Conservation (phyloP, 495 filamentous ascomycete species). For the Tuber magnatum region DNA sequence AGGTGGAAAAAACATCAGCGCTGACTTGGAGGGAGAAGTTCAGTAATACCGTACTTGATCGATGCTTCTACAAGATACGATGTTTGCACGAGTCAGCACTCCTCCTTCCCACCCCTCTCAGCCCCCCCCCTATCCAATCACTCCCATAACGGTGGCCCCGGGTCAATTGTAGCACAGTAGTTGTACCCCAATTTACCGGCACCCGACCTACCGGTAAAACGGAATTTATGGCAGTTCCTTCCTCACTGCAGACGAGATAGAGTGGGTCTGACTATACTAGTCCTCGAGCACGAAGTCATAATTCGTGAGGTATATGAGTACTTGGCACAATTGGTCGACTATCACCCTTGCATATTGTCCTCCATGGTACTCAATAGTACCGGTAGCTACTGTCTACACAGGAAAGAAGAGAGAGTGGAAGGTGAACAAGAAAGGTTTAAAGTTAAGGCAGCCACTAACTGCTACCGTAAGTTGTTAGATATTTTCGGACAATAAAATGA, state of each 20-base stretch:
- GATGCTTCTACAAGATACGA: background rate
- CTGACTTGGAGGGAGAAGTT: background rate
- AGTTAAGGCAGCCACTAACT: background rate
- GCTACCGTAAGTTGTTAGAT: background rate
- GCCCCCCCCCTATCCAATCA: slow-evolving; percentile 1
- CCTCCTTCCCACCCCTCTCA: background rate
- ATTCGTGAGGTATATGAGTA: background rate
- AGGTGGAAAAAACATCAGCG: background rate
- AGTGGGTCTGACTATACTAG: background rate
- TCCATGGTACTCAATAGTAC: background rate
- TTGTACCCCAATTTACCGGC: too few species aligned
- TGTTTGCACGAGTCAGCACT: background rate
- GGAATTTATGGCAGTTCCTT: background rate
- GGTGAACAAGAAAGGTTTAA: background rate
- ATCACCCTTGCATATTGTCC: background rate
- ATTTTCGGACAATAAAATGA: background rate
- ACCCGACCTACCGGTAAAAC: background rate
- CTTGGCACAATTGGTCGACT: background rate
- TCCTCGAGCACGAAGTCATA: background rate
- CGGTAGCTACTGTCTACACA: too few species aligned
- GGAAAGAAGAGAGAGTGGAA: background rate
- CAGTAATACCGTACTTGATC: background rate
- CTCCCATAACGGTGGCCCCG: background rate
- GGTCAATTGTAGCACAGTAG: background rate
- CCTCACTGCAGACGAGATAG: background rate